phyloP scores from a whole-genome alignment of 2,329 filamentous ascomycete species.

The Neospermospora avenae region DNA sequence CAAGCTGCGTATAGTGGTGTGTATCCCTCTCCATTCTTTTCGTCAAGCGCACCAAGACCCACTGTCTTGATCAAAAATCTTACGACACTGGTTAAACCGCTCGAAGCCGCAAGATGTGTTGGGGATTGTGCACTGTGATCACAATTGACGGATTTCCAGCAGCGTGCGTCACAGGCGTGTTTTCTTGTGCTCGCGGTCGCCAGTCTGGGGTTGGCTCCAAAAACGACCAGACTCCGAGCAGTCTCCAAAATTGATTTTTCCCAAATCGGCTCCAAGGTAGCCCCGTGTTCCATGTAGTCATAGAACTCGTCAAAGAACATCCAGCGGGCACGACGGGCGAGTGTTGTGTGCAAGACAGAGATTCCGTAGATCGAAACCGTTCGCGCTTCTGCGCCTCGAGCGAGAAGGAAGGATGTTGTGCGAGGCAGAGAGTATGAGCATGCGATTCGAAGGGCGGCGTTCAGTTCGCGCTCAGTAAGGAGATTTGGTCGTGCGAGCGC shows the following conservation, averaged over 20 bases:
- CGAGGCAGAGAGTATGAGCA: conserved; percentile 7
- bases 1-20: conserved; percentile 1
- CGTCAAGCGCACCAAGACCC: not conserved
- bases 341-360: not conserved
- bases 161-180: not conserved
- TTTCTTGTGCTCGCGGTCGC: not conserved
- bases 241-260: not conserved
- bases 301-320: not conserved
- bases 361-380: conserved; percentile 2
- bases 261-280: not conserved
- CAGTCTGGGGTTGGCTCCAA: not conserved
- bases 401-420: not conserved
- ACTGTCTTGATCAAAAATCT: not conserved
- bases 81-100: not conserved
- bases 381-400: conserved; percentile 2
- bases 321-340: not conserved
- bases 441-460: conserved; percentile 2
- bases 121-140: not conserved
- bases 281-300: not conserved
- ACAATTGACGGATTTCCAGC: conserved; percentile 8
- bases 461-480: not conserved
- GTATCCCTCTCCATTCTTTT: not conserved
- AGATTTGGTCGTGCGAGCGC: not conserved
- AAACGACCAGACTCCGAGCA: not conserved
- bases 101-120: conserved; percentile 1